Evolutionary conservation across 2,329 filamentous ascomycete species (phyloP).

Genomic region (Pseudocercospora ulei): DNA sequence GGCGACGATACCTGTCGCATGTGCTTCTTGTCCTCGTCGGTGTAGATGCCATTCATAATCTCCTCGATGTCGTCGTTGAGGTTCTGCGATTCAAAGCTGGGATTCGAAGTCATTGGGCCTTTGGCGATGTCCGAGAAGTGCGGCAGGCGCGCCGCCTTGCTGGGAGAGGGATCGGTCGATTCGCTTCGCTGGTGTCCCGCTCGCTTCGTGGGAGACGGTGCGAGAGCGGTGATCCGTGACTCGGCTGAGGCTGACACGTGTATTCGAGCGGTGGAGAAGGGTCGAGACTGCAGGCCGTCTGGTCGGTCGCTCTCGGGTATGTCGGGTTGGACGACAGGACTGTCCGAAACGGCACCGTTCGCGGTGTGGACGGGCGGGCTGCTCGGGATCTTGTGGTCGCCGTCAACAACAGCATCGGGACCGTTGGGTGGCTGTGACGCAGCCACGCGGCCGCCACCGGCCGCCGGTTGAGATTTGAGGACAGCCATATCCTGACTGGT

Average conservation of each 20-base stretch:
- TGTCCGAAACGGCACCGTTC: conserved; percentile 22
- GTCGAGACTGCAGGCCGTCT: conserved; percentile 4
- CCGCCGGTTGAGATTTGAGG: conserved; percentile 22
- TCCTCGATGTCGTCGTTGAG: conserved; percentile 31
- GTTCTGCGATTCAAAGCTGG: conserved; percentile 19
- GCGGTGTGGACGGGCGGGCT: conserved; percentile 29
- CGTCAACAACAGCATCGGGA: not conserved
- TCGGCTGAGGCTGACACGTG: conserved; percentile 29
- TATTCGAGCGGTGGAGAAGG: conserved; percentile 36
- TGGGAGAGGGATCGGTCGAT: conserved; percentile 29
- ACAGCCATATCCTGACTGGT: conserved; percentile 29
- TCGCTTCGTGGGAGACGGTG: conserved; percentile 20
- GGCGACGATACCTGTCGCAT: conserved; percentile 24
- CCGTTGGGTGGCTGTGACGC: conserved; percentile 20
- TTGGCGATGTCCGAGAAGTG: conserved; percentile 31
- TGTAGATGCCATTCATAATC: conserved; percentile 31
- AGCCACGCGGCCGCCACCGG: conserved; percentile 8
- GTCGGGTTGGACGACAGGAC: conserved; percentile 17
- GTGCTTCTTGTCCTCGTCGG: conserved; percentile 34
- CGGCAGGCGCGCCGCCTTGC: conserved; percentile 29
- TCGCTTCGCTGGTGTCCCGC: conserved; percentile 26
- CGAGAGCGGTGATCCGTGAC: conserved; percentile 22
- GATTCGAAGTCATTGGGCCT: conserved; percentile 19
- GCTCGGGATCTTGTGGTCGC: conserved; percentile 28
- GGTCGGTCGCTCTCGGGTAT: conserved; percentile 32